Percentiles rank a stretch among this genome's conserved stretches.
Conservation (phyloP, 2,329 filamentous ascomycete genomes). For the Aspergillus japonicus region DNA sequence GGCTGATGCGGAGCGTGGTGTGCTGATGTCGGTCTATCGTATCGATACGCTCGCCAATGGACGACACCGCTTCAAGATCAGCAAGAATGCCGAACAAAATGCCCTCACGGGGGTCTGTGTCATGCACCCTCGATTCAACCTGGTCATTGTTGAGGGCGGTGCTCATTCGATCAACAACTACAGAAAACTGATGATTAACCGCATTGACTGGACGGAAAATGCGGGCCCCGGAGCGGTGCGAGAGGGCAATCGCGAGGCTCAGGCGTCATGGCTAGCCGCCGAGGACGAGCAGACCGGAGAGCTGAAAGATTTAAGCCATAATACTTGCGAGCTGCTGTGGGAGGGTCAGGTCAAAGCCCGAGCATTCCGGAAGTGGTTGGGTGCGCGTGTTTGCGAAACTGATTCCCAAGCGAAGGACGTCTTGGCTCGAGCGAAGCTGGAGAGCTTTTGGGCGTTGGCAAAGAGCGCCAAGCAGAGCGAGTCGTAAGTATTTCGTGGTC, state of each 20-base stretch:
- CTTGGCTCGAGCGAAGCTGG: constrained; percentile 78
- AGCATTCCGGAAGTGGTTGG: constrained; percentile 83
- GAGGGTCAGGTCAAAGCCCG: constrained; percentile 83
- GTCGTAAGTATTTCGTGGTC: constrained; percentile 15
- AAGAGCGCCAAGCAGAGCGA: constrained; percentile 59
- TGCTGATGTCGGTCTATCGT: constrained; percentile 84
- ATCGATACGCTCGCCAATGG: constrained; percentile 87
- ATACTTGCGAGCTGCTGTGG: constrained; percentile 81
- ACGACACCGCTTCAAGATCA: constrained; percentile 89
- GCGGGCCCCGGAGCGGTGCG: constrained; percentile 60
- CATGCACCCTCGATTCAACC: constrained; percentile 82
- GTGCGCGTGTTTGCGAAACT: constrained; percentile 80
- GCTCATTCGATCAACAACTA: constrained; percentile 78
- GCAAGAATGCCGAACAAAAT: constrained; percentile 86
- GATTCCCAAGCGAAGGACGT: constrained; percentile 84
- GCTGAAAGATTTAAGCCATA: constrained; percentile 76
- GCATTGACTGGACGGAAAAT: constrained; percentile 94
- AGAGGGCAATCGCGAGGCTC: constrained; percentile 60
- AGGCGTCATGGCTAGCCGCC: constrained; percentile 72
- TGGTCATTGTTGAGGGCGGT: constrained; percentile 91
- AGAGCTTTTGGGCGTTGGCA: constrained; percentile 90
- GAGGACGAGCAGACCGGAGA: constrained; percentile 71
- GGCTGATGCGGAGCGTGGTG: constrained; percentile 81
- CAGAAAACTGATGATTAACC: constrained; percentile 88
- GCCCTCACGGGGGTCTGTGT: constrained; percentile 86